Evolutionary conservation across 768 basidiomycete genomes (phyloP).

Genomic region (Chlorophyllum brunneum): DNA sequence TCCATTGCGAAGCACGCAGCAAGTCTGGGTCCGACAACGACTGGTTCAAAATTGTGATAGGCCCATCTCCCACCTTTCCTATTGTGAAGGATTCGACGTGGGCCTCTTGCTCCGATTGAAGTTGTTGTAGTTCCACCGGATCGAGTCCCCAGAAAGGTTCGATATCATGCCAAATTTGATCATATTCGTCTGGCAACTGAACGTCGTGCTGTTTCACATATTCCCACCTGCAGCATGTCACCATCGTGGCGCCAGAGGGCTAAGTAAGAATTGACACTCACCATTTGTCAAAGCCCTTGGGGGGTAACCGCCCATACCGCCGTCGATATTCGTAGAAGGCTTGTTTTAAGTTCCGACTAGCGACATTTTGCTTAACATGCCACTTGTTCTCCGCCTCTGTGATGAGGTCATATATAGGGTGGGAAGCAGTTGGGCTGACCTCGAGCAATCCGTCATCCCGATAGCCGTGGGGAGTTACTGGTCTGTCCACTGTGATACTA

Average conservation of each 20-base stretch:
- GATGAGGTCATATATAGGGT: slow-evolving; percentile 82
- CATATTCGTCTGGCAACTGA: slow-evolving; percentile 51
- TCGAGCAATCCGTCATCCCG: slow-evolving; percentile 36
- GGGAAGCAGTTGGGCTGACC: slow-evolving; percentile 38
- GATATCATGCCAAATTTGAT: slow-evolving; percentile 41
- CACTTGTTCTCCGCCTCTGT: slow-evolving; percentile 66
- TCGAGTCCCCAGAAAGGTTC: slow-evolving; percentile 40
- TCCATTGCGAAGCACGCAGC: slow-evolving; percentile 24
- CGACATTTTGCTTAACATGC: slow-evolving; percentile 50
- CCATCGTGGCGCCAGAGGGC: background rate
- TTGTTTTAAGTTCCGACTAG: slow-evolving; percentile 71
- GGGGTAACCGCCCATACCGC: slow-evolving; percentile 73
- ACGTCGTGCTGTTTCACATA: slow-evolving; percentile 42
- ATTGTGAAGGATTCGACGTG: slow-evolving; percentile 32
- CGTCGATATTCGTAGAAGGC: slow-evolving; percentile 76
- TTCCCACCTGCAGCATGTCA: slow-evolving; percentile 32
- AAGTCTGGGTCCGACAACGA: slow-evolving; percentile 18
- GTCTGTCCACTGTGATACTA: background rate
- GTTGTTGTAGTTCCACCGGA: slow-evolving; percentile 26
- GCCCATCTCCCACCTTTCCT: slow-evolving; percentile 21
- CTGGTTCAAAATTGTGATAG: slow-evolving; percentile 1
- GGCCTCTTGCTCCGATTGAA: slow-evolving; percentile 26
- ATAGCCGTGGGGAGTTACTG: slow-evolving; percentile 25
- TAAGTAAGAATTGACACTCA: slow-evolving; percentile 32
- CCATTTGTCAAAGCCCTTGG: slow-evolving; percentile 85